Evolutionary conservation across 805 yeast genomes (phyloP), one percentile per base, ranked within the genome.

Genomic region (Maudiozyma turicensis): DNA sequence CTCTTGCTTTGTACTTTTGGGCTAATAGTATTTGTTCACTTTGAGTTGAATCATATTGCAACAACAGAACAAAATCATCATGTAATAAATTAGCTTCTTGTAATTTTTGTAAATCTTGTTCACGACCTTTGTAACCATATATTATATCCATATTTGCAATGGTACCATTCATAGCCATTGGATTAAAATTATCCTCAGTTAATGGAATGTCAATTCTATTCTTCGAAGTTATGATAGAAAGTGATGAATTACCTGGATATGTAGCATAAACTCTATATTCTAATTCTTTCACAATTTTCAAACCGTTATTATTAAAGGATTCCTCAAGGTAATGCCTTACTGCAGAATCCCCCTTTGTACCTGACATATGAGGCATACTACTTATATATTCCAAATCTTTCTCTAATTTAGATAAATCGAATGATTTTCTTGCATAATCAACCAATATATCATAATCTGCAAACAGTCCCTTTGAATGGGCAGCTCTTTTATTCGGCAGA

Each of bases 351-450:
- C 95, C 98, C 13, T 80, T 77, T 2, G 97, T 83, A 3, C 98
- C 98, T 0, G 96, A 80, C 54, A 84, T 66, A 62, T 89, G 97
- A 3, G 95, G 88, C 80, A 88, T 79, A 7, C 85, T 76, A 30
- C 90, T 80, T 28, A 88, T 61, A 57, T 86, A 86, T 55, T 85
- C 84, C 50, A 84, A 59, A 53, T 82, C 80, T 43, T 78, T 81
- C 57, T 81, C 81, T 64, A 91, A 71, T 26, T 77, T 64, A 28
- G 76, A 73, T 6, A 72, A 64, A 58, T 80, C 84, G 32, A 86
- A 70, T 42, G 75, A 72, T n/a, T 67, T 64, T 33, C 70, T 68
- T 7, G 84, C 70, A 44, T 76, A 75, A 5, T 69, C 69, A 13
- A 73, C 65, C 43, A 90, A 66, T 48, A 71, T 71, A 1, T 68